Base-by-base conservation (phyloP, 805 yeast genomes). In the Sugiyamaella marilandica region DNA sequence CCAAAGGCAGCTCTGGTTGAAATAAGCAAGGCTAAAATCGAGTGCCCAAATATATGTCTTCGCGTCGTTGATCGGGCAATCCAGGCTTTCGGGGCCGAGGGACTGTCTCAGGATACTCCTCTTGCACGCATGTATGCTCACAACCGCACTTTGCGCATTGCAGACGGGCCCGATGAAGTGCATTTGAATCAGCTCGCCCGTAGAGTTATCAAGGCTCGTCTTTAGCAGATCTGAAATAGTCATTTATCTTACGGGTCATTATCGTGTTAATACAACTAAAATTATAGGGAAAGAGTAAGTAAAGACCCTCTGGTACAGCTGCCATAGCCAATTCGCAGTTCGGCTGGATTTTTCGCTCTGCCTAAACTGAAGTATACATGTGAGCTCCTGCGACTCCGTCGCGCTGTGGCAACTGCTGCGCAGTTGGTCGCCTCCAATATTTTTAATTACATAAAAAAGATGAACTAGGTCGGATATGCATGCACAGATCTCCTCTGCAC, bases 91-190 rank as follows among this genome's bases (percentile, higher is more conserved):
- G 87, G 87, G 13, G 86, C 83, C 26, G 84, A 79, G 62, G 86
- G 86, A 51, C 76, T 82, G 9, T 75, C 80, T 41, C 82, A 80
- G 63, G 86, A 82, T 57, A 76, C 82, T 9, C 81, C 78, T 49
- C 69, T 83, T 62, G 81, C 85, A 1, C 65, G 75, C 53, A 65
- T 75, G 65, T 83, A 76, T 67, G 78, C 80, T 21, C 65, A 66
- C 52, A 70, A 76, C 45, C 72, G 87, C 63, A 79, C 82, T 43
- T 72, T 82, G 52, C 62, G 86, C 56, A 78, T 81, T 52, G 85
- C 86, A 13, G 87, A 83, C 64, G 86, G 86, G 10, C 87, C 87
- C 2, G 86, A 82, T 69, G 86, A 81, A 64, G 83, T 83, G 2
- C 85, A 82, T 63, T 67, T 79, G 63, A 68, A 69, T 55, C 85